Evolutionary conservation across 768 basidiomycete genomes (phyloP), one percentile per base, ranked within the genome.

Genomic region (Pleurotus eryngii): DNA sequence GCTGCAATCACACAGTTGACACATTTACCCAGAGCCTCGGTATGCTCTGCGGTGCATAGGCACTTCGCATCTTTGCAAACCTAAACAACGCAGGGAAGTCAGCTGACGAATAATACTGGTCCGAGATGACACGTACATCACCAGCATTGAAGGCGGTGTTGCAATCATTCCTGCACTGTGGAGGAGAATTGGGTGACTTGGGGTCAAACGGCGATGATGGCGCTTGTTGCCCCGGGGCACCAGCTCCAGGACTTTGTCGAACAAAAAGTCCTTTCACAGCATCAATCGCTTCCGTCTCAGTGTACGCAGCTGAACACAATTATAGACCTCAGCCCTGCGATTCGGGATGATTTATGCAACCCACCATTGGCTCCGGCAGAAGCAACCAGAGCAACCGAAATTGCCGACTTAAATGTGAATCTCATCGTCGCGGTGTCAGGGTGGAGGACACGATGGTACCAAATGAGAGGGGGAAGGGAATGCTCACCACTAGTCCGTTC

Each of bases 201-300:
- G 51, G 37, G 20, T 54, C 51, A 54, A 54, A 54, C 15, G 49
- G 49, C 15, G 51, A 42, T 39, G 51, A 54, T n/a, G 51, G 51
- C 37, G 51, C 42, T 20, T 37, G 9, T 22, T 40, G 38, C 15
- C 51, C 51, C 4, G 37, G 11, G 17, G 11, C 30, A 9, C 30
- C 30, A 35, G 30, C 30, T 35, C 51, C 51, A 18, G 51, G 51
- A 24, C 51, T 54, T 42, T 54, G 51, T 24, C 51, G 51, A 18
- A 39, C 39, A 38, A 54, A 42, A 9, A 54, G 39, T 11, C 38
- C 17, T n/a, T 42, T 39, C 18, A 54, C 39, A 22, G 51, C 51
- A 15, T 24, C 42, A 30, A 54, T 26, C 5, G 51, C 51, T 4
- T 54, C 51, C 42, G 37, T 38, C 15, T 54, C 51, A 42, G 51